Percentiles rank a stretch among this genome's conserved stretches.
These are phyloP conservation scores for Chlamydomonas asymmetrica DNA, from an alignment of 139 green algal species.

Conservation along the genomic window DNA sequence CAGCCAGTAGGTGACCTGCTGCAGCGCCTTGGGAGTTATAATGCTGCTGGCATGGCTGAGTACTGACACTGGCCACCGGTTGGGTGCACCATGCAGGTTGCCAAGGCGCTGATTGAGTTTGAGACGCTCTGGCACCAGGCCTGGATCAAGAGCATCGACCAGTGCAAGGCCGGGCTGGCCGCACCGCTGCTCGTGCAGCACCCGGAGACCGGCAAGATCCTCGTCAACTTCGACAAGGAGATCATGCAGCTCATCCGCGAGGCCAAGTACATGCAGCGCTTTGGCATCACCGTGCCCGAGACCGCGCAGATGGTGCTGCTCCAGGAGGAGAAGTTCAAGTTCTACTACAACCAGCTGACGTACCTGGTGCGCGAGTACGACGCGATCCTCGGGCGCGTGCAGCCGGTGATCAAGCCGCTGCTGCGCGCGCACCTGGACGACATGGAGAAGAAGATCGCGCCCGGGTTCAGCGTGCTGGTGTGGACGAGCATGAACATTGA, in stretches of 20 bases:
- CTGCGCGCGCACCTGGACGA: slow-evolving; percentile 85
- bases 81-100: slow-evolving; percentile 55
- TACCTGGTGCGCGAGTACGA: slow-evolving; percentile 79
- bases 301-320: slow-evolving; percentile 79
- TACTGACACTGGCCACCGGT: too few relatives aligned
- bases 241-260: slow-evolving; percentile 89
- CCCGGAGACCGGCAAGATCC: slow-evolving; percentile 66
- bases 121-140: slow-evolving; percentile 85
- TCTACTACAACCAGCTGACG: slow-evolving; percentile 83
- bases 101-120: slow-evolving; percentile 90
- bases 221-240: slow-evolving; percentile 92
- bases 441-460: slow-evolving; percentile 84
- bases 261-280: slow-evolving; percentile 86
- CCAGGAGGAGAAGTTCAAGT: slow-evolving; percentile 78
- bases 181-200: slow-evolving; percentile 85
- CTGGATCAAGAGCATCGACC: slow-evolving; percentile 61
- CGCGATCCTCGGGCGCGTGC: slow-evolving; percentile 57
- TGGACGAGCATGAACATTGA: slow-evolving; percentile 95
- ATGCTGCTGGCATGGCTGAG: not conserved
- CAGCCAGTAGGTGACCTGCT: too few relatives aligned
- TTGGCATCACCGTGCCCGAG: slow-evolving; percentile 83
- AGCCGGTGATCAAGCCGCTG: slow-evolving; percentile 71
- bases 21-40: too few relatives aligned
- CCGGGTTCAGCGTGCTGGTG: slow-evolving; percentile 78
- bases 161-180: slow-evolving; percentile 75